Percentiles rank a stretch among this genome's conserved stretches.
Evolutionary conservation across 495 filamentous ascomycete genomes (phyloP).

Genomic region (Pseudoneurospora amorphoporcata): DNA sequence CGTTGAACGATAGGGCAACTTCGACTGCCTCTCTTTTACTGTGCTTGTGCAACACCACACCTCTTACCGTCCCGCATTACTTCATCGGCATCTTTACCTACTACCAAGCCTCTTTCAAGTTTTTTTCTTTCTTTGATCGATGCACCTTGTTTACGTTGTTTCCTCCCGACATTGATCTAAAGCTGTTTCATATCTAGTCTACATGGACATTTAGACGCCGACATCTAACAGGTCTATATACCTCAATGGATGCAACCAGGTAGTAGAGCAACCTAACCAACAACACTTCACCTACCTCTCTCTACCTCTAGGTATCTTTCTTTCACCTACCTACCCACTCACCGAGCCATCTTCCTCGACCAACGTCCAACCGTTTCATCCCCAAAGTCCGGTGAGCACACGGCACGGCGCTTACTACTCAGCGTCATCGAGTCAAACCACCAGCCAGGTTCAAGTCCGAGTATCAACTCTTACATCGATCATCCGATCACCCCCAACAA

Average conservation of each 20-base stretch:
- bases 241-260: not conserved
- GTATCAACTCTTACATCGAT: conserved; percentile 5
- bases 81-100: not conserved
- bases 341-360: not conserved
- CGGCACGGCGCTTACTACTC: not conserved
- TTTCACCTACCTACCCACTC: not conserved
- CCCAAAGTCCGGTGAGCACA: not conserved
- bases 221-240: not conserved
- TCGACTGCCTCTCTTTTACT: not conserved
- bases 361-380: not conserved
- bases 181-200: not conserved
- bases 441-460: not conserved
- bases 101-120: not conserved
- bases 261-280: not conserved
- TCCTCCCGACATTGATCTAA: not conserved
- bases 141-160: not conserved
- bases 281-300: not conserved
- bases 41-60: not conserved
- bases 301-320: not conserved
- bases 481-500: not conserved
- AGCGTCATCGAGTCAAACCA: not conserved
- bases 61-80: not conserved
- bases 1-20: not conserved
- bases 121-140: not conserved
- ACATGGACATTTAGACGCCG: not conserved